Base-by-base conservation (phyloP, 352 stramenopile species). In the Globisporangium parvum region DNA sequence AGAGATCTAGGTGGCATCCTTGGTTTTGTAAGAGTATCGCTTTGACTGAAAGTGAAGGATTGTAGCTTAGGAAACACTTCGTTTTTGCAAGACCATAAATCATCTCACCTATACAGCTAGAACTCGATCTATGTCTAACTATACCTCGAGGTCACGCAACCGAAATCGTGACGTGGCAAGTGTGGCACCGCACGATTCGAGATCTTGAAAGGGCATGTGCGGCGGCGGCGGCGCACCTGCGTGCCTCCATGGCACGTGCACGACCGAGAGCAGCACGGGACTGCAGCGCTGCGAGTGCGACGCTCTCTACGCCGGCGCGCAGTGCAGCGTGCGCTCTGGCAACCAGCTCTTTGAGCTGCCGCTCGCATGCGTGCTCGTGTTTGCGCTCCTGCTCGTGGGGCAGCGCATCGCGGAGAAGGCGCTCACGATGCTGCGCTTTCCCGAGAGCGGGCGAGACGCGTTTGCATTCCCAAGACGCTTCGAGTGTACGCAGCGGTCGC, bases 181-280 rank as follows among this genome's bases (percentile, higher is more conserved):
- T 37, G 31, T 37, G 31, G 31, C 31, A 37, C 31, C 31, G 9
- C 31, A 37, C 31, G 11, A 37, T 12, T 12, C 31, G 31, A 45
- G 26, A 45, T 45, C 39, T 45, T 45, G 39, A 45, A 45, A 20
- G 15, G 39, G 14, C 39, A 45, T 20, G 39, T 21, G 18, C 39
- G 20, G 17, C 18, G 37, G 6, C 28, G 28, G 28, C 28, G 6
- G 6, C 31, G 31, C 18, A 31, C 3, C 26, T 31, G 26, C 5
- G 35, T 90, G 77, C 63, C 60, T 84, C 47, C 75, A 90, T 65
- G 77, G 79, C 17, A 15, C 46, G 6, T 90, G 79, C 35, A 66
- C 70, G 20, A 33, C 51, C 10, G 21, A 33, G 24, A 47, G 2
- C 39, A 59, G 6, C 60, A 56, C 42, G 53, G 59, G 6, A 53